A percentile compares a stretch with the other conserved stretches of the same genome.
These are phyloP conservation scores for Rubia peregrina DNA, from an alignment of 305 asterid species.

Conservation along the genomic window DNA sequence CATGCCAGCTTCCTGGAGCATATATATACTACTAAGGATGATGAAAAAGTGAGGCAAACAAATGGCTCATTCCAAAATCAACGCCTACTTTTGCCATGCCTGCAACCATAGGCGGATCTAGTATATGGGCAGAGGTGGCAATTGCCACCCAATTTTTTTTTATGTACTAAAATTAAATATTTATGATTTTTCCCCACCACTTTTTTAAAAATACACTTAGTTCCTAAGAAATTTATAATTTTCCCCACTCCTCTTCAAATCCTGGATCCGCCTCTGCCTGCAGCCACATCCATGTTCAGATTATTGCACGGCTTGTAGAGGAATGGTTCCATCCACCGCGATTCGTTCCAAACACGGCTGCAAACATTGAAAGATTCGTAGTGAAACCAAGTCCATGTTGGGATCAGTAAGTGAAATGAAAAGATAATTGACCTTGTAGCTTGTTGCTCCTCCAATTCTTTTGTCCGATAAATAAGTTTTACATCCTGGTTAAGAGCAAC, in stretches of 20 bases:
- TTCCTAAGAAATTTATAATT: too few relatives aligned
- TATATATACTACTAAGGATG: neutral
- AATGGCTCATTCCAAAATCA: neutral
- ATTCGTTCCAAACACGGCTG: slow-evolving; percentile 80
- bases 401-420: too few relatives aligned
- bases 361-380: slow-evolving; percentile 23
- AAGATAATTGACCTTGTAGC: slow-evolving; percentile 27
- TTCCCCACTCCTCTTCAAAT: too few relatives aligned
- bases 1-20: slow-evolving; percentile 68
- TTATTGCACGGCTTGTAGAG: slow-evolving; percentile 90
- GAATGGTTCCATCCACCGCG: slow-evolving; percentile 49
- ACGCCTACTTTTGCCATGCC: slow-evolving; percentile 85
- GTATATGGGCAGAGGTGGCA: too few relatives aligned
- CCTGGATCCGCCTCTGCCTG: slow-evolving; percentile 18
- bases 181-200: too few relatives aligned
- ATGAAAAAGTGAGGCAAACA: neutral
- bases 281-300: slow-evolving; percentile 95
- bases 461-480: slow-evolving; percentile 40
- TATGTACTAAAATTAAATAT: too few relatives aligned
- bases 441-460: slow-evolving; percentile 48
- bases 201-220: too few relatives aligned
- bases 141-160: too few relatives aligned
- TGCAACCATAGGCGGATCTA: slow-evolving; percentile 38
- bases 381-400: slow-evolving; percentile 6
- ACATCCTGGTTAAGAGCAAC: slow-evolving; percentile 32